A percentile compares a stretch with the other conserved stretches of the same genome.
These are phyloP conservation scores for Myxozyma neotropica DNA, from an alignment of 805 yeast genomes.

Conservation along the genomic window DNA sequence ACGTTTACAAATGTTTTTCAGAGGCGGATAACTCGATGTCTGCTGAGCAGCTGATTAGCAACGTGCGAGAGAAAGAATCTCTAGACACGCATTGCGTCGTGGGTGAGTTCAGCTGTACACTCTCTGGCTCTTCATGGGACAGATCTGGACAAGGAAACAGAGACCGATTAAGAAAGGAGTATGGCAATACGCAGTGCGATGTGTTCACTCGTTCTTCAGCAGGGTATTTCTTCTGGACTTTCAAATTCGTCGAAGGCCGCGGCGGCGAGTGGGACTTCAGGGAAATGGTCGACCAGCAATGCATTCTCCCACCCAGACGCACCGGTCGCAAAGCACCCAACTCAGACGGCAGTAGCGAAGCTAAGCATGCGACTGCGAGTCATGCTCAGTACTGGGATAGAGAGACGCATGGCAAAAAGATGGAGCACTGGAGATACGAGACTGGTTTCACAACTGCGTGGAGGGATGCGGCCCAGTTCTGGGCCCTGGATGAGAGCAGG, in stretches of 20 bases:
- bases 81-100: conserved; percentile 68
- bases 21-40: conserved; percentile 67
- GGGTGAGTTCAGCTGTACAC: conserved; percentile 89
- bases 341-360: conserved; percentile 45
- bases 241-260: conserved; percentile 79
- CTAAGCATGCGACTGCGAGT: conserved; percentile 41
- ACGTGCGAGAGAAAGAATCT: conserved; percentile 51
- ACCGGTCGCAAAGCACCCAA: conserved; percentile 36
- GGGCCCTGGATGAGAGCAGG: conserved; percentile 64
- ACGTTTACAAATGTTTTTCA: conserved; percentile 82
- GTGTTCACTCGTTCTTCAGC: conserved; percentile 38
- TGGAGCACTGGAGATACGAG: conserved; percentile 78
- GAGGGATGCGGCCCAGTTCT: conserved; percentile 71
- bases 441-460: conserved; percentile 80
- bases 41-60: conserved; percentile 64
- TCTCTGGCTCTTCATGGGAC: conserved; percentile 77
- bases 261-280: conserved; percentile 97
- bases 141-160: conserved; percentile 52
- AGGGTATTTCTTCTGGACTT: conserved; percentile 91
- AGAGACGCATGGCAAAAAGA: conserved; percentile 58
- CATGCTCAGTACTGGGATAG: conserved; percentile 73
- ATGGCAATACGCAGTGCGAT: conserved; percentile 59
- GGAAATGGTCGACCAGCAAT: conserved; percentile 59
- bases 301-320: conserved; percentile 20
- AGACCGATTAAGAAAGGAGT: conserved; percentile 58